Base-by-base conservation (phyloP, 352 stramenopile species). In the Peronospora destructor region DNA sequence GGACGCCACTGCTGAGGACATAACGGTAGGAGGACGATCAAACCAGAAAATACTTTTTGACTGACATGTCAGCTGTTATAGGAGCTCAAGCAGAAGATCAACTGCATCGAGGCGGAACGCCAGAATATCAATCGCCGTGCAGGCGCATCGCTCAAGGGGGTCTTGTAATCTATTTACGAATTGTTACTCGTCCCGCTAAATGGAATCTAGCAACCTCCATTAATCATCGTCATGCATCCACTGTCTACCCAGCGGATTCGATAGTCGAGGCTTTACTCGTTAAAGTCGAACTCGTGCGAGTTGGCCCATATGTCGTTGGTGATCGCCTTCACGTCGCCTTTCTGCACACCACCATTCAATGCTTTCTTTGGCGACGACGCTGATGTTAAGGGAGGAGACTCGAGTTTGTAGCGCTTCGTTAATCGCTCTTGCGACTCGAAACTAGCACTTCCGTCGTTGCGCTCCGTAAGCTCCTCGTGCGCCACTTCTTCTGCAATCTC, bases 261-360 rank as follows among this genome's bases (percentile, higher is more conserved):
- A 34, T 35, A 32, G 16, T 29, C 9, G 6, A 13, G 34, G n/a
- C 6, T 40, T 37, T 58, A 73, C 47, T 74, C 65, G 40, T 84
- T 71, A 47, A 89, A 89, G 34, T 85, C 69, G 36, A 87, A 87
- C 49, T 89, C 64, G 65, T 85, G 64, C 49, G 78, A 84, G 61
- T 89, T 89, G 33, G 71, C 71, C 78, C 78, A 89, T 52, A 89
- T 89, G 35, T 87, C 75, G 60, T 86, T 87, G 38, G 78, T 78
- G 23, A 89, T 61, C 25, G 65, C 64, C 23, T 74, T 74, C n/a
- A 84, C 78, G 1, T 84, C 71, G 12, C 72, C 65, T 17, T 70
- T 73, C 13, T 67, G 63, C n/a, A 68, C 56, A 38, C 51, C 42
- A 3, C 35, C 60, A 34, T 45, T 58, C 16, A 55, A 45, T 36